Percentiles rank a stretch among this genome's conserved stretches.
phyloP scores from a whole-genome alignment of 495 filamentous ascomycete genomes.

The Hypoxylon rickii region DNA sequence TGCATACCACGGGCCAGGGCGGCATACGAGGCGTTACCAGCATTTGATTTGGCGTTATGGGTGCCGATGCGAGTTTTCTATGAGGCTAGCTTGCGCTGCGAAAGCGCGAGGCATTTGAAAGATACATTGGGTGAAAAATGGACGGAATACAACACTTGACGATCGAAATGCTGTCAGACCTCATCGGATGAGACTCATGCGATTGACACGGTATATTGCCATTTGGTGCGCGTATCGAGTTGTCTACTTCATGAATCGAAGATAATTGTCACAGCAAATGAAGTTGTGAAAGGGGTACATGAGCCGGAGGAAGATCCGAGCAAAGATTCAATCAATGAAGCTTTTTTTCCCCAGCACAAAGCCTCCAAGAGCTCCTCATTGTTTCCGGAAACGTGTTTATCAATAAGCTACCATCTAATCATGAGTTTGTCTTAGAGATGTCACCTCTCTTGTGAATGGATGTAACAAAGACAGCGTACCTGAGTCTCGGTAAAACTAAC shows the following conservation, averaged over 20 bases:
- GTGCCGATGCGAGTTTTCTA: neutral
- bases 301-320: neutral
- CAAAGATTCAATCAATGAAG: neutral
- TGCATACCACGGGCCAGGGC: neutral
- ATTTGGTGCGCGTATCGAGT: no score
- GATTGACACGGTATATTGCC: no score
- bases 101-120: neutral
- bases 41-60: conserved; percentile 23
- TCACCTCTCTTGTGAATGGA: neutral
- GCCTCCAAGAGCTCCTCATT: conserved; percentile 8
- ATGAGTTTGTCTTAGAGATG: conserved; percentile 17
- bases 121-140: neutral
- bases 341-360: conserved; percentile 6
- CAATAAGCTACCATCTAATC: neutral
- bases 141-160: neutral
- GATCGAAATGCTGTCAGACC: neutral
- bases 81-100: neutral
- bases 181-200: no score
- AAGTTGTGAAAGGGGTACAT: neutral
- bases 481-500: neutral
- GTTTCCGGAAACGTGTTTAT: conserved; percentile 26
- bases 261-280: neutral
- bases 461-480: conserved; percentile 14
- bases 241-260: neutral
- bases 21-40: neutral